Evolutionary conservation across 2,329 filamentous ascomycete genomes (phyloP).

Genomic region (Beauveria bassiana): DNA sequence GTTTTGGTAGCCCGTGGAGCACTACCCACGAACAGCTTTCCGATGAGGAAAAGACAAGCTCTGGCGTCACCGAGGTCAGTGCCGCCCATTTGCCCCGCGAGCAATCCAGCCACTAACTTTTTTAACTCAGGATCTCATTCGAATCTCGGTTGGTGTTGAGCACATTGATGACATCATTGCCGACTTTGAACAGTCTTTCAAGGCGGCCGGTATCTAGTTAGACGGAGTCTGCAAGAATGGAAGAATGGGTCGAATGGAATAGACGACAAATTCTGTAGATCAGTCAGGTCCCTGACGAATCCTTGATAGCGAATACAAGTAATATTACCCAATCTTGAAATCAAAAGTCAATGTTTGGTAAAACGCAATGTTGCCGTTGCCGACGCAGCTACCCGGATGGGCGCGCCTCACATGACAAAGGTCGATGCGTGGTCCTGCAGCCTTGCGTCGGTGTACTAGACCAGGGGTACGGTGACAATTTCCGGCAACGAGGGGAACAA

Average conservation of each 20-base stretch:
- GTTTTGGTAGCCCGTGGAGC: conserved; percentile 58
- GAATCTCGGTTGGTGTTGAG: conserved; percentile 91
- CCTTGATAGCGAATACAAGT: background rate
- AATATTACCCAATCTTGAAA: no score
- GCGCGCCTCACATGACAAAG: no score
- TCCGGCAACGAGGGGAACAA: no score
- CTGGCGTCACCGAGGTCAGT: conserved; percentile 68
- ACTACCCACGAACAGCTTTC: conserved; percentile 91
- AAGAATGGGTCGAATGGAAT: background rate
- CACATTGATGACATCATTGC: conserved; percentile 96
- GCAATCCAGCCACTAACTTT: background rate
- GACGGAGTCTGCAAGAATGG: background rate
- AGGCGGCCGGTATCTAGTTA: conserved; percentile 34
- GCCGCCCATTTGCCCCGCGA: background rate
- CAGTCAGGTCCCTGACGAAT: background rate
- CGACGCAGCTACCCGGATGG: no score
- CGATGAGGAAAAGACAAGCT: conserved; percentile 70
- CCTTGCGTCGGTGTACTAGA: no score
- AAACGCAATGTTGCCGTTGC: no score
- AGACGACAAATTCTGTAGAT: background rate
- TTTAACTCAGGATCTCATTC: conserved; percentile 64
- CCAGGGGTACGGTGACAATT: no score
- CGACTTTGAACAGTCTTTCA: conserved; percentile 89
- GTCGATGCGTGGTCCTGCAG: no score
- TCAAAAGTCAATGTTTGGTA: no score